Evolutionary conservation across 495 filamentous ascomycete species (phyloP).

Genomic region (Penicillium bovifimosum): DNA sequence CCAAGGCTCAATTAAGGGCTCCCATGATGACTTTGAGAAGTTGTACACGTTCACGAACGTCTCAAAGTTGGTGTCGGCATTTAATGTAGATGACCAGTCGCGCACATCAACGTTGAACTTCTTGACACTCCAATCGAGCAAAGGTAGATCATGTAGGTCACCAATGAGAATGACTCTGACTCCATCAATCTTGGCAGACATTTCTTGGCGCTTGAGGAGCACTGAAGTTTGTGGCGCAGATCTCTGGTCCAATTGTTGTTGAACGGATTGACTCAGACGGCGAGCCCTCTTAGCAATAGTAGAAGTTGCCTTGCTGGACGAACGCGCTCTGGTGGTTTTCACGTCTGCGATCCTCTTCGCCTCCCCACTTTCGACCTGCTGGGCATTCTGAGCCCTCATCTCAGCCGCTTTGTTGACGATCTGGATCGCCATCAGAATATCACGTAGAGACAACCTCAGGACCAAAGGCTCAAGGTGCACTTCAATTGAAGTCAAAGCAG

Average conservation of each 20-base stretch:
- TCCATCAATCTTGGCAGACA: constrained; percentile 80
- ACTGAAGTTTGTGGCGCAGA: constrained; percentile 39
- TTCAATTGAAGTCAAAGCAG: constrained; percentile 69
- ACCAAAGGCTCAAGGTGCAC: constrained; percentile 88
- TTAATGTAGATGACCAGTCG: constrained; percentile 87
- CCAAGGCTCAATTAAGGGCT: constrained; percentile 95
- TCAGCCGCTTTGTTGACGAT: constrained; percentile 91
- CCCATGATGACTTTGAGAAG: constrained; percentile 98
- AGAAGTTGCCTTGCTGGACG: constrained; percentile 60
- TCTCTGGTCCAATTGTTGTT: constrained; percentile 18
- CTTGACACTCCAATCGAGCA: constrained; percentile 91
- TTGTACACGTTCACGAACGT: constrained; percentile 97
- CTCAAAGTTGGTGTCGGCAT: constrained; percentile 81
- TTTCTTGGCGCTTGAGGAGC: constrained; percentile 71
- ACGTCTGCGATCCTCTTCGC: constrained; percentile 62
- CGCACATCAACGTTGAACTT: constrained; percentile 75
- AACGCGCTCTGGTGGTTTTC: constrained; percentile 50
- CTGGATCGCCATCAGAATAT: constrained; percentile 89
- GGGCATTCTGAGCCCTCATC: constrained; percentile 53
- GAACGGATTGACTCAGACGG: constrained; percentile 34
- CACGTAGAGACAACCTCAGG: constrained; percentile 84
- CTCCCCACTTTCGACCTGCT: constrained; percentile 46
- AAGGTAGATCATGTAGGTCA: constrained; percentile 87
- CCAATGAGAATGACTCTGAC: constrained; percentile 90
- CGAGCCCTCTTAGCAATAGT: constrained; percentile 46